Base-by-base conservation (phyloP, 2,329 filamentous ascomycete genomes). In the Penicillium sp. region DNA sequence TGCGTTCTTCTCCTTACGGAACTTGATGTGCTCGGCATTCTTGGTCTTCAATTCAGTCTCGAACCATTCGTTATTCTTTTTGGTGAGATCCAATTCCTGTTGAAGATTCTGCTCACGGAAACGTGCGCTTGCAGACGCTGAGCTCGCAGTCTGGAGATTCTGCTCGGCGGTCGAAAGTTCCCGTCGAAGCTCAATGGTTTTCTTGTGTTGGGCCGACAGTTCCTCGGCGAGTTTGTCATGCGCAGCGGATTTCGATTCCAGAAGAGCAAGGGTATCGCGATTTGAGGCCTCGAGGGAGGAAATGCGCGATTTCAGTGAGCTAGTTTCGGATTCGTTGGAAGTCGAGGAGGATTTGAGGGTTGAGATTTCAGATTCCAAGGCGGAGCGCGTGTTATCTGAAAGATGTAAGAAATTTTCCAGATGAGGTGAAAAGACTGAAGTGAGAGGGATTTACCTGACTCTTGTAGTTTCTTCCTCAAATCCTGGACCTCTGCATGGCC, bases 11-110 rank as follows among this genome's bases (percentile, higher is more conserved):
- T 98, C 92, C 60, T 95, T 96, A 47, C 92, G 80, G 65, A 85
- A 90, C 57, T 89, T 95, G 50, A 90, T 77, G 32, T 87, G 80
- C 60, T 98, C 92, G 6, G 82, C 78, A 45, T 78, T 82, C 68
- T 95, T 94, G 0, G 85, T 89, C 69, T 94, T 90, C 14, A 96
- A 75, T 63, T 98, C 92, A 28, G 75, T 80, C 57, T 95, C 87
- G 39, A 92, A 83, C 85, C 88, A 98, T 54, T 96, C 90, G 48
- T 86, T 85, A 68, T 88, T 95, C 56, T 84, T 84, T 60, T 87
- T 88, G 12, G 90, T 79, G 39, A 93, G 73, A 28, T 94, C 87
- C 23, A 96, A 75, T 62, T 96, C 89, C 62, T 95, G 89, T 62
- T 92, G 82, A 9, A 96, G 71, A 18, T 81, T 84, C 58, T 95